Evolutionary conservation across 306 rosid genomes (phyloP), one percentile per base, ranked within the genome.

Genomic region (Mimosa pudica): DNA sequence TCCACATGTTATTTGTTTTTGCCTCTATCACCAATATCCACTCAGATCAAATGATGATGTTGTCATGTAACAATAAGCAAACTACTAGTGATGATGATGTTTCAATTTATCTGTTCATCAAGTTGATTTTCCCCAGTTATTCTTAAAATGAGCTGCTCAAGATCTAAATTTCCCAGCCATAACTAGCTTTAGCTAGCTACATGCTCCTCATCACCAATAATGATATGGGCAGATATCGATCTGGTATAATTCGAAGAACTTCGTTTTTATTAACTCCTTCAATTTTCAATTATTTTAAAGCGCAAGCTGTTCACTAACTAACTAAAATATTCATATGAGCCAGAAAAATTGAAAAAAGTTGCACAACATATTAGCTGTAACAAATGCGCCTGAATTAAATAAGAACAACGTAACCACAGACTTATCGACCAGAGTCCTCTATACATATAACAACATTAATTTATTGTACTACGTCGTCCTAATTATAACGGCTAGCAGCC

Each of bases 351-450:
- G 68, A 33, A 62, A 11, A 62, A 4, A 1, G 44, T 32, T 62
- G 18, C n/a, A 10, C 38, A 62, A 32, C 4, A 62, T 36, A 32
- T 24, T 24, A 60, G 30, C 32, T 9, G 14, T 18, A 30, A 24
- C 14, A 10, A 61, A 61, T 61, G 38, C 8, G 42, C 12, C 68
- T 62, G 68, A 11, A 38, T 38, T 38, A 38, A 32, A 10, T 4
- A 11, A 2, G n/a, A 62, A 33, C 17, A 30, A 4, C 30, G 30
- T 24, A 24, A 13, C 24, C 6, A 33, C 6, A 14, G 35, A 51
- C 61, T 32, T 38, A 3, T 38, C 42, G 84, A 80, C 82, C 85
- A 46, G 32, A 78, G 87, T 83, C 89, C 85, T 82, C 30, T 24
- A 24, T 24, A 76, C 52, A 38, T 38, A 76, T 60, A 60, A 24